Conservation (phyloP, 176 grass and related monocot genomes). For the Bromus sterilis region DNA sequence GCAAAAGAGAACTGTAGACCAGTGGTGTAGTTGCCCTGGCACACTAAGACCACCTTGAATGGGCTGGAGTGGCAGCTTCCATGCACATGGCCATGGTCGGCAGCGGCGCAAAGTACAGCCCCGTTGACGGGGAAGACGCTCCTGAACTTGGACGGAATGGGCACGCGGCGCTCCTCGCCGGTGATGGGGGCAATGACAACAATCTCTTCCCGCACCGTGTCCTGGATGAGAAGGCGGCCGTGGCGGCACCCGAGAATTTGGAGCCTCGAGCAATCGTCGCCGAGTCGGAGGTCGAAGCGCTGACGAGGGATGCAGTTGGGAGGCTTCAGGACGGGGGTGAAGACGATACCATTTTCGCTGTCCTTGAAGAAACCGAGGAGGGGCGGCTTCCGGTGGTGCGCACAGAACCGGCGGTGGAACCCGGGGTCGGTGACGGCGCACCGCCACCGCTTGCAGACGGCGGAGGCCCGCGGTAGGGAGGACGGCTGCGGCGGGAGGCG, state of each 20-base stretch:
- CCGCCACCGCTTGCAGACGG: not conserved
- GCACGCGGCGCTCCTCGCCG: not conserved
- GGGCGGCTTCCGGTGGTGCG: not conserved
- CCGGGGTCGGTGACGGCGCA: not conserved
- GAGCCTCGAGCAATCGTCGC: too few relatives aligned
- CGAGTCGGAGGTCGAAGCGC: not conserved
- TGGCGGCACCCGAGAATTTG: too few relatives aligned
- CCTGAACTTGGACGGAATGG: not conserved
- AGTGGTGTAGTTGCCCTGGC: accelerated
- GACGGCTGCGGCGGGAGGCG: not conserved
- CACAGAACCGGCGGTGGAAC: not conserved
- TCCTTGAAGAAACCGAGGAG: not conserved
- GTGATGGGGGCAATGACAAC: too few relatives aligned
- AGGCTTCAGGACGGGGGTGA: not conserved
- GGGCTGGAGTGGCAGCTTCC: not conserved
- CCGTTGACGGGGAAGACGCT: not conserved
- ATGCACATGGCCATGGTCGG: not conserved
- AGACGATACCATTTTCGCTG: accelerated
- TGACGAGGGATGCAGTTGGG: not conserved
- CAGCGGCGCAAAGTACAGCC: not conserved
- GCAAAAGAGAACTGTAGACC: not conserved
- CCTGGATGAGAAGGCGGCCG: too few relatives aligned
- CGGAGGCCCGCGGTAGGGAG: not conserved
- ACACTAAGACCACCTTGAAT: not conserved
- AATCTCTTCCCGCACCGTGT: too few relatives aligned